These are phyloP conservation scores for Moesziomyces antarcticus DNA, from an alignment of 1,284 basidiomycete species.

Conservation along the genomic window DNA sequence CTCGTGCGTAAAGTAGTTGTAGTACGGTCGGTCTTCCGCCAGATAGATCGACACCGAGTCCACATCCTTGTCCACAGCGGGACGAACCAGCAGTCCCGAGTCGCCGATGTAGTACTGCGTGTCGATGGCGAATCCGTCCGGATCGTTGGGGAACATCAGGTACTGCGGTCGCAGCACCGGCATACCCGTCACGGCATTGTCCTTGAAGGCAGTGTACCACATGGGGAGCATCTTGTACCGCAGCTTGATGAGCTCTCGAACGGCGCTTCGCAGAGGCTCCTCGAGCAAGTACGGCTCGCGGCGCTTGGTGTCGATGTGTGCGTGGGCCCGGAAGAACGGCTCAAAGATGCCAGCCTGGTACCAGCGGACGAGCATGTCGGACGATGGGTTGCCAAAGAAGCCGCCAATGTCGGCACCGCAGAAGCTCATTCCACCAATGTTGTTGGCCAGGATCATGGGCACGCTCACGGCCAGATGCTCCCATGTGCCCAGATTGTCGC, in stretches of 20 bases:
- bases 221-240: slow-evolving; percentile 88
- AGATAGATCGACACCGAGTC: slow-evolving; percentile 83
- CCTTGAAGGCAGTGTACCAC: slow-evolving; percentile 93
- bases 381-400: slow-evolving; percentile 95
- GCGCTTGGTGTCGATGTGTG: slow-evolving; percentile 96
- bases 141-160: slow-evolving; percentile 88
- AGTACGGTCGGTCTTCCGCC: slow-evolving; percentile 92
- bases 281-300: slow-evolving; percentile 93
- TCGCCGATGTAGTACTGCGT: slow-evolving; percentile 94
- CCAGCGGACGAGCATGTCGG: slow-evolving; percentile 96
- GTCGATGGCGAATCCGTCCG: slow-evolving; percentile 84
- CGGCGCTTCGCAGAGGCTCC: slow-evolving; percentile 84
- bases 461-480: slow-evolving; percentile 93
- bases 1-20: slow-evolving; percentile 80
- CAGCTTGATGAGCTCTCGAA: slow-evolving; percentile 82
- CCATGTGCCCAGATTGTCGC: slow-evolving; percentile 97
- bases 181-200: slow-evolving; percentile 56
- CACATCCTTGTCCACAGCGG: slow-evolving; percentile 81
- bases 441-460: slow-evolving; percentile 91
- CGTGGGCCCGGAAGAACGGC: slow-evolving; percentile 98
- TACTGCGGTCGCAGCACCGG: slow-evolving; percentile 78
- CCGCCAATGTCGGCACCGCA: slow-evolving; percentile 95
- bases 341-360: slow-evolving; percentile 94
- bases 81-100: slow-evolving; percentile 90
- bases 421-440: slow-evolving; percentile 93